Base-by-base conservation (phyloP, 2,329 filamentous ascomycete species). In the Penicillium brasilianum region DNA sequence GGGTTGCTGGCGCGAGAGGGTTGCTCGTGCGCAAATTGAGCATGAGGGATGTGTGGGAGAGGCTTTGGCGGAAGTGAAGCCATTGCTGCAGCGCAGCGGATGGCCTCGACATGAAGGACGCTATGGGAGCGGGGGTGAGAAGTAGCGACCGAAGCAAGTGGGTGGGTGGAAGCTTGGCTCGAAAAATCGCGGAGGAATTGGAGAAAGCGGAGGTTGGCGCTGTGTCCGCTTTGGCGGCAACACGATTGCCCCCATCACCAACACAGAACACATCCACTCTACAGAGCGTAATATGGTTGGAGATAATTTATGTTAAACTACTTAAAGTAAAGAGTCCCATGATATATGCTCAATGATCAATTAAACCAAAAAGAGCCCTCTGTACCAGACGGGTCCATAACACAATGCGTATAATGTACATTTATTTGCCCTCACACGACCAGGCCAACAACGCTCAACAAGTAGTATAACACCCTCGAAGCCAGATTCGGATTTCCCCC, bases 401-500 rank as follows among this genome's bases (percentile, higher is more conserved):
- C 59, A 66, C 63, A 66, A 70, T 70, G 67, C 67, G 68, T 70
- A 74, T 76, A 76, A 76, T 76, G 71, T 76, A 76, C 73, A 76
- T 71, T 75, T 70, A 76, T 71, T 74, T 70, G 71, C 69, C 69
- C 69, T 69, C 72, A 66, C 67, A 69, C 70, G 59, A 55, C 60
- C 64, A 61, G 61, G 63, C 63, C 60, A 61, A 68, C 61, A 67
- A 65, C 61, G 65, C 61, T 65, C 64, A 64, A 56, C 39, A 56
- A 55, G 60, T 63, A 63, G 37, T 43, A 54, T 43, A 54, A 54
- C 52, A 54, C 64, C 55, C 57, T 58, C 60, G 61, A 64, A 66
- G 56, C 61, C 60, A 36, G 50, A 30, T 39, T 22, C 59, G 53
- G 43, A 44, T 30, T 49, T 36, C 34, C 28, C 34, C 25, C 25